phyloP scores from a whole-genome alignment of 1,284 basidiomycete species.

The Anthracocystis panici-leucophaei region DNA sequence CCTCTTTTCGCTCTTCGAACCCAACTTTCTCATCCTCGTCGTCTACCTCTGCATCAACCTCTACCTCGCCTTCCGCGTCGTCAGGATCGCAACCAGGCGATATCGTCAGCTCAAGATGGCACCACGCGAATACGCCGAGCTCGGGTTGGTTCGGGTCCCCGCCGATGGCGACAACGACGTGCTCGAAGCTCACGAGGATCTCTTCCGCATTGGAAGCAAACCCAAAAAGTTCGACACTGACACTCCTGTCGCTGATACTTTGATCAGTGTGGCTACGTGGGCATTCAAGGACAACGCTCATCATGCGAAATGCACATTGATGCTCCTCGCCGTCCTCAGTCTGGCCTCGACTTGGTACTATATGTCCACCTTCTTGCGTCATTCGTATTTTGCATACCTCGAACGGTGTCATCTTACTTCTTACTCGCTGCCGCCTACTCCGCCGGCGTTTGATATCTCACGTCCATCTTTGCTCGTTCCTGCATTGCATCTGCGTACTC shows the following conservation, averaged over 20 bases:
- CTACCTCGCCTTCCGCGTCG: slow-evolving; percentile 24
- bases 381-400: slow-evolving; percentile 56
- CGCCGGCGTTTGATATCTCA: slow-evolving; percentile 15
- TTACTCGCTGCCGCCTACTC: slow-evolving; percentile 29
- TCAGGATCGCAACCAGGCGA: slow-evolving; percentile 27
- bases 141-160: slow-evolving; percentile 6
- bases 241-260: slow-evolving; percentile 26
- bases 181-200: slow-evolving; percentile 12
- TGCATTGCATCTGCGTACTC: slow-evolving; percentile 68
- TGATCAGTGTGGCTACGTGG: slow-evolving; percentile 36
- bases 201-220: slow-evolving; percentile 6
- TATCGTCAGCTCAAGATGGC: slow-evolving; percentile 32
- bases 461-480: slow-evolving; percentile 45
- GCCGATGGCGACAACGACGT: slow-evolving; percentile 3
- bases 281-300: slow-evolving; percentile 29
- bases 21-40: slow-evolving; percentile 52
- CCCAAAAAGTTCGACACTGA: slow-evolving; percentile 7
- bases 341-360: slow-evolving; percentile 51
- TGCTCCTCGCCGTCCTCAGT: slow-evolving; percentile 35
- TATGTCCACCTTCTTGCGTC: slow-evolving; percentile 65
- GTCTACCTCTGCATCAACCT: slow-evolving; percentile 46
- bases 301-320: slow-evolving; percentile 28
- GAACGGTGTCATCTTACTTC: slow-evolving; percentile 38
- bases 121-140: slow-evolving; percentile 15
- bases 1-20: slow-evolving; percentile 43